These are phyloP conservation scores for Cucurbita ficifolia DNA, from an alignment of 306 rosid species.

Conservation along the genomic window DNA sequence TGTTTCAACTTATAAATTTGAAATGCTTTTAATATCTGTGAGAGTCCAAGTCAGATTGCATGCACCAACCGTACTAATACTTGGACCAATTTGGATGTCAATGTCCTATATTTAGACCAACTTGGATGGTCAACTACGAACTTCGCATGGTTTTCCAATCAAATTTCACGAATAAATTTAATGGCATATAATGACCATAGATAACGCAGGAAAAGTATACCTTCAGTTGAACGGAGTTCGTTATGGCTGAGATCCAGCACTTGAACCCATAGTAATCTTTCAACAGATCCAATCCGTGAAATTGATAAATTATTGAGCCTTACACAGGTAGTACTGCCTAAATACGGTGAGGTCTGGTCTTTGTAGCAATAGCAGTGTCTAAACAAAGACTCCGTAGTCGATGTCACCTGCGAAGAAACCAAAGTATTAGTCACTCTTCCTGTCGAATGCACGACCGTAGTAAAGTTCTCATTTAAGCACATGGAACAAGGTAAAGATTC, in stretches of 20 bases:
- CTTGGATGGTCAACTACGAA: neutral
- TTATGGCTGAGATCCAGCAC: conserved; percentile 84
- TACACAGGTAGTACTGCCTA: conserved; percentile 29
- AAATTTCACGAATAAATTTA: neutral
- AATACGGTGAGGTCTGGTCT: conserved; percentile 18
- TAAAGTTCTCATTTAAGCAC: neutral
- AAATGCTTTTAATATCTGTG: too few species aligned
- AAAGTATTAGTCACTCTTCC: conserved; percentile 4
- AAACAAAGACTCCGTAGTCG: conserved; percentile 39
- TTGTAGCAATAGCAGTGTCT: conserved; percentile 34
- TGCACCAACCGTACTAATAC: too few species aligned
- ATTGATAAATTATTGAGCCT: conserved; percentile 56
- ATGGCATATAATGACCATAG: neutral
- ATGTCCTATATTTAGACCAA: too few species aligned
- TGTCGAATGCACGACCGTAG: neutral
- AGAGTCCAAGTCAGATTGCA: too few species aligned
- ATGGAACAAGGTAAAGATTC: neutral
- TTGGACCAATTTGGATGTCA: too few species aligned
- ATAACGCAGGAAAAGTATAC: conserved; percentile 19
- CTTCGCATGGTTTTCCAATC: neutral
- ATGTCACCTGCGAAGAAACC: conserved; percentile 43
- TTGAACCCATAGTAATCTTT: conserved; percentile 68
- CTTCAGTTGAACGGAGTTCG: conserved; percentile 66
- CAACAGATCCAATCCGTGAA: conserved; percentile 52
- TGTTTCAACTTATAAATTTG: neutral